These are phyloP conservation scores for Leccinum pachyderme DNA, from an alignment of 1,284 basidiomycete genomes.

Conservation along the genomic window DNA sequence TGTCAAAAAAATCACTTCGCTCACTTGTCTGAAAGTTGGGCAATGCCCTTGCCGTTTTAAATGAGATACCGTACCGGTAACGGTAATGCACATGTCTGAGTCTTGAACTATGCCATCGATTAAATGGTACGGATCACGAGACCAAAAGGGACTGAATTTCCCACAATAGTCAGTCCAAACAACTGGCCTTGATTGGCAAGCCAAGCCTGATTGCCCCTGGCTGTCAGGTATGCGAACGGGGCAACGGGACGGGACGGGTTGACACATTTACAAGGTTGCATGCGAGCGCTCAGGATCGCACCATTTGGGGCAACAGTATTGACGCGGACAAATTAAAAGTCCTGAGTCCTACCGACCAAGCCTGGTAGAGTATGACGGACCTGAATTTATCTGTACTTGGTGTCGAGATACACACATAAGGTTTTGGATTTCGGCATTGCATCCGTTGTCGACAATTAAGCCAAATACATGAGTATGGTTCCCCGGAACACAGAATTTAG, in stretches of 20 bases:
- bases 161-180: not conserved
- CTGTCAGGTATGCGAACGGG: not conserved
- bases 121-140: constrained; percentile 10
- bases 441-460: constrained; percentile 22
- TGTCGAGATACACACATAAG: constrained; percentile 17
- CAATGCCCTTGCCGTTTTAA: not conserved
- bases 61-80: constrained; percentile 4
- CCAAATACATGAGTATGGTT: constrained; percentile 25
- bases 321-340: not conserved
- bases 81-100: not conserved
- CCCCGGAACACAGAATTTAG: constrained; percentile 10
- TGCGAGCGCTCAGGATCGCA: constrained; percentile 5
- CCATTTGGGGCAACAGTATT: not conserved
- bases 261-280: not conserved
- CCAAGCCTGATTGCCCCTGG: not conserved
- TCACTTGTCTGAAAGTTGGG: not conserved
- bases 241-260: not conserved
- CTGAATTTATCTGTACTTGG: constrained; percentile 31
- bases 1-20: not conserved
- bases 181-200: not conserved
- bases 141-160: constrained; percentile 4
- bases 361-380: constrained; percentile 9
- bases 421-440: constrained; percentile 18
- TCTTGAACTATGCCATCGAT: not conserved
- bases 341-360: constrained; percentile 1